Evolutionary conservation across 495 filamentous ascomycete genomes (phyloP).

Genomic region (Tuber borchii): DNA sequence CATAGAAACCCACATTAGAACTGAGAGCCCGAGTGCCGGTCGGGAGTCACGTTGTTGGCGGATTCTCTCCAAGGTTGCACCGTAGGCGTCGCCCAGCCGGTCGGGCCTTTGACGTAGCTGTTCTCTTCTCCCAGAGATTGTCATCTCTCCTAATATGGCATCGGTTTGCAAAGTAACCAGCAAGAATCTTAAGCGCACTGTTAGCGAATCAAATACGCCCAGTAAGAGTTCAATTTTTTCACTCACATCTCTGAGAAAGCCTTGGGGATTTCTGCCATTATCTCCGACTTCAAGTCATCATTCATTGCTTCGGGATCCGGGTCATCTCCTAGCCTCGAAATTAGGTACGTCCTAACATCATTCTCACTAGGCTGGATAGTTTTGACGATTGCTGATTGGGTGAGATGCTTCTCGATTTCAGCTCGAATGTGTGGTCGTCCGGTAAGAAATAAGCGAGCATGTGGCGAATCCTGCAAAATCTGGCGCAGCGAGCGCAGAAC

Average conservation of each 20-base stretch:
- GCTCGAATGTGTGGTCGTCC: constrained; percentile 15
- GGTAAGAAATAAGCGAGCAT: constrained; percentile 17
- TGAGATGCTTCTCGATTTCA: constrained; percentile 1
- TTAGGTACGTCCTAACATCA: constrained; percentile 14
- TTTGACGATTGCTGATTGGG: not conserved
- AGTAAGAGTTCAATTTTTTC: not conserved
- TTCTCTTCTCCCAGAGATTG: not conserved
- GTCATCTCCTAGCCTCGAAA: constrained; percentile 5
- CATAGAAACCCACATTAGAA: constrained; percentile 12
- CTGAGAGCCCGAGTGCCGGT: constrained; percentile 5
- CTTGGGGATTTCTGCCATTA: constrained; percentile 11
- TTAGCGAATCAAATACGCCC: not conserved
- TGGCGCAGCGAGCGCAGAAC: constrained; percentile 8
- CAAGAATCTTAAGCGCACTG: not conserved
- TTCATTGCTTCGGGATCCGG: constrained; percentile 10
- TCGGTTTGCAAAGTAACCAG: not conserved
- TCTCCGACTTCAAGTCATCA: not conserved
- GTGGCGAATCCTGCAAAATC: not conserved
- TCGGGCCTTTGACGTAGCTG: not conserved
- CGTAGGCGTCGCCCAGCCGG: constrained; percentile 1
- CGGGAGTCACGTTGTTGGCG: not conserved
- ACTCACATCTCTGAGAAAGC: constrained; percentile 20
- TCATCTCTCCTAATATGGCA: constrained; percentile 5
- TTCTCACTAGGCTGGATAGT: not conserved
- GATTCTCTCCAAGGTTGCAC: not conserved